Evolutionary conservation across 345 rosid species (phyloP), one percentile per base, ranked within the genome.

Genomic region (Camelina laxa): DNA sequence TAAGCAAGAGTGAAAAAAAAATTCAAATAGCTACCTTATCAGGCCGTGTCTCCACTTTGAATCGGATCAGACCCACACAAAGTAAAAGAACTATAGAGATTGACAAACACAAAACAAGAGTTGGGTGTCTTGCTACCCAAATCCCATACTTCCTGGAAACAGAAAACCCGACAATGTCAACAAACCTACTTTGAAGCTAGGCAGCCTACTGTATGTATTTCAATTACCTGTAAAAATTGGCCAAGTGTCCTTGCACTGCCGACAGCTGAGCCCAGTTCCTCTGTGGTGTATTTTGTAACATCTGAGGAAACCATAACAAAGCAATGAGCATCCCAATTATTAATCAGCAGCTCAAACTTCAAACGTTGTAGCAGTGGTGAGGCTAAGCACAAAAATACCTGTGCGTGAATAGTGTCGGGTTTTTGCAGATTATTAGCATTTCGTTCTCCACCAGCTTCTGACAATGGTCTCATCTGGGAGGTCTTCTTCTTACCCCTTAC

Each of bases 21-120:
- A 7, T 2, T 35, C 11, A 59, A 39, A n/a, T 13, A 21, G 70
- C 38, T 85, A 95, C 99, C 92, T 95, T 95, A 80, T 89, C 97
- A 59, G 99, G 99, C 56, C 93, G 82, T 57, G 99, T 95, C 85
- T 95, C 99, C 71, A 95, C 99, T 87, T 92, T 86, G 83, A 92
- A 92, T 42, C 84, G 95, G 75, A 95, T 69, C 35, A 95, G 81
- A 73, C 97, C 99, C 45, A 95, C 60, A 77, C 97, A 95, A 79
- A 90, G 97, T 21, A 92, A 78, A 79, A 95, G 92, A 82, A 90
- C 82, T 54, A 72, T 60, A 67, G 82, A 84, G 79, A 92, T 49
- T 36, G 99, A 95, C 73, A 83, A 79, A 76, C 80, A 77, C 82
- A 95, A 76, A 27, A 87, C 85, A 9, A 87, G 87, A 67, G 81